Evolutionary conservation across 257 asterid species (phyloP).

Genomic region (Mitragyna speciosa): DNA sequence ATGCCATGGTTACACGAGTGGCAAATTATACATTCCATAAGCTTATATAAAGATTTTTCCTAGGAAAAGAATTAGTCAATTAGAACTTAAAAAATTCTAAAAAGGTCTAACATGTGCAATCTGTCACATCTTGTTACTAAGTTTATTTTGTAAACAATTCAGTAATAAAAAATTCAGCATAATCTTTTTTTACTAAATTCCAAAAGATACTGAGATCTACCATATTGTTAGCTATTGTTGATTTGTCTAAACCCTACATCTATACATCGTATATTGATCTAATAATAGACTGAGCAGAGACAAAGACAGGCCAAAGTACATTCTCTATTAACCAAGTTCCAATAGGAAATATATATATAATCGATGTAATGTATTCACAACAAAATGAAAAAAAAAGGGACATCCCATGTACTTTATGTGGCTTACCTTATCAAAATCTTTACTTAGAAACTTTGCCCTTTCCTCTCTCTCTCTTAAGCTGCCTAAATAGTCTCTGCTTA

Average conservation of each 20-base stretch:
- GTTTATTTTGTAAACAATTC: not conserved
- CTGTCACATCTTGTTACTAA: not conserved
- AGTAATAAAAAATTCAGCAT: not conserved
- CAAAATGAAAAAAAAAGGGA: not conserved
- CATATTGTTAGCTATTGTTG: not conserved
- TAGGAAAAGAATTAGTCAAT: not conserved
- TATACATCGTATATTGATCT: not conserved
- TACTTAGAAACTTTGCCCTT: conserved; percentile 49
- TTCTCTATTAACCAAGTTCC: not conserved
- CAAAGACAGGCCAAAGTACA: conserved; percentile 4
- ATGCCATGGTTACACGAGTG: not conserved
- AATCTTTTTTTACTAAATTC: not conserved
- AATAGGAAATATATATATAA: not conserved
- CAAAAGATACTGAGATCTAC: not conserved
- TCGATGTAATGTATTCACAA: not conserved
- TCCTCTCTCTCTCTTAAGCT: conserved; percentile 57
- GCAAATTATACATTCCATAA: not conserved
- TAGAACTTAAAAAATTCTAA: too few species aligned
- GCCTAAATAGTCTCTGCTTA: conserved; percentile 55
- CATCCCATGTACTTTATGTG: not conserved
- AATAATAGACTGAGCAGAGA: not conserved
- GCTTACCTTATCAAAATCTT: conserved; percentile 55
- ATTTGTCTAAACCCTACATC: not conserved
- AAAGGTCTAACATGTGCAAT: not conserved
- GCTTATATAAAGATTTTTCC: not conserved